These are phyloP conservation scores for Phytopythium sindhum DNA, from an alignment of 352 stramenopile genomes.

Conservation along the genomic window DNA sequence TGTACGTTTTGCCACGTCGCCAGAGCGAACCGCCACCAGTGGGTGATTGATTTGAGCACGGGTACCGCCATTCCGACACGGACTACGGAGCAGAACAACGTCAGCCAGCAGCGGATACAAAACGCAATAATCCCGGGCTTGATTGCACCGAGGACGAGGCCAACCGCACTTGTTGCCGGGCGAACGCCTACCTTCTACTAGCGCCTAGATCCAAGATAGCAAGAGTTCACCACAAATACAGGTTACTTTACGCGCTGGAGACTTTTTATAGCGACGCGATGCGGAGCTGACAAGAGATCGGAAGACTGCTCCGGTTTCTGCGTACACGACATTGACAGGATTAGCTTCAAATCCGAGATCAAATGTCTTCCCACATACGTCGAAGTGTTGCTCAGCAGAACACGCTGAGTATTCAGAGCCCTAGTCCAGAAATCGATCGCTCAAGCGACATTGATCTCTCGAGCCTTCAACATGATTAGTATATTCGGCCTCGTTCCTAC, in stretches of 20 bases:
- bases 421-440: not conserved
- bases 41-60: not conserved
- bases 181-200: too few relatives aligned
- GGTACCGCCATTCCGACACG: not conserved
- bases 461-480: not conserved
- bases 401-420: not conserved
- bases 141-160: too few relatives aligned
- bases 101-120: not conserved
- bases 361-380: not conserved
- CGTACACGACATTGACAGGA: not conserved
- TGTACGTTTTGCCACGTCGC: constrained; percentile 14
- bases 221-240: not conserved
- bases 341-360: not conserved
- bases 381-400: too few relatives aligned
- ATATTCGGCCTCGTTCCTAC: not conserved
- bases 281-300: not conserved
- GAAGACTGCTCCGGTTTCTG: not conserved
- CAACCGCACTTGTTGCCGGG: too few relatives aligned
- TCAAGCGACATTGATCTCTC: not conserved
- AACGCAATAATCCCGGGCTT: not conserved
- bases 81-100: not conserved
- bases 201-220: too few relatives aligned
- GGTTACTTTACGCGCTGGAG: too few relatives aligned
- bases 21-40: not conserved
- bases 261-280: not conserved